A percentile compares a stretch with the other conserved stretches of the same genome.
Evolutionary conservation across 2,329 filamentous ascomycete species (phyloP).

Genomic region (Fusarium sp.): DNA sequence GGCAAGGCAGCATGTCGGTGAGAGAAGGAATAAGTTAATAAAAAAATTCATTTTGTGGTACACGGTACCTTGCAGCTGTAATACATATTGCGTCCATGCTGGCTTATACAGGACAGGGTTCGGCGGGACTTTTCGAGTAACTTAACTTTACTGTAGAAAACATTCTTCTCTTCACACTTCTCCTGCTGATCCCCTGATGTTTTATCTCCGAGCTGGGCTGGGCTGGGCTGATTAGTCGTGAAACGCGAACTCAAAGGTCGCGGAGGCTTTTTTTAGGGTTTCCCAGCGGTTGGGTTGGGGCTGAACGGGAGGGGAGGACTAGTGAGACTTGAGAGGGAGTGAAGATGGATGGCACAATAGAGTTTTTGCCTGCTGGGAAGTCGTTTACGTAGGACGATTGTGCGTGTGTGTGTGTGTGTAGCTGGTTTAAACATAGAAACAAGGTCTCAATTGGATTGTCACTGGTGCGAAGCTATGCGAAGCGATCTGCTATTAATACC

Average conservation of each 20-base stretch:
- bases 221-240: slow-evolving; percentile 4
- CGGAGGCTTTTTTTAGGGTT: slow-evolving; percentile 6
- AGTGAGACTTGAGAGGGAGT: background rate
- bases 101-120: background rate
- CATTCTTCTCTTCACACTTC: slow-evolving; percentile 12
- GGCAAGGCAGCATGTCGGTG: no score
- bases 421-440: no score
- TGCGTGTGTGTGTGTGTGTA: background rate
- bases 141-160: no score
- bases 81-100: no score
- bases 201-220: background rate
- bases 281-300: slow-evolving; percentile 10
- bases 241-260: slow-evolving; percentile 13
- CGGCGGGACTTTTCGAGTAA: slow-evolving; percentile 5
- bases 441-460: no score
- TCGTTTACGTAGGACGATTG: background rate
- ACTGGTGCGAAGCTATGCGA: no score
- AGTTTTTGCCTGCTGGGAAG: background rate
- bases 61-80: no score
- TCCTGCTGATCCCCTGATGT: background rate
- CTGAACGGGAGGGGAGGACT: slow-evolving; percentile 29
- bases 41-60: no score
- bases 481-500: no score
- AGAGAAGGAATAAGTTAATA: no score
- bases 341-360: slow-evolving; percentile 1